Evolutionary conservation across 257 asterid genomes (phyloP), one percentile per base, ranked within the genome.

Genomic region (Leonotis leonurus): DNA sequence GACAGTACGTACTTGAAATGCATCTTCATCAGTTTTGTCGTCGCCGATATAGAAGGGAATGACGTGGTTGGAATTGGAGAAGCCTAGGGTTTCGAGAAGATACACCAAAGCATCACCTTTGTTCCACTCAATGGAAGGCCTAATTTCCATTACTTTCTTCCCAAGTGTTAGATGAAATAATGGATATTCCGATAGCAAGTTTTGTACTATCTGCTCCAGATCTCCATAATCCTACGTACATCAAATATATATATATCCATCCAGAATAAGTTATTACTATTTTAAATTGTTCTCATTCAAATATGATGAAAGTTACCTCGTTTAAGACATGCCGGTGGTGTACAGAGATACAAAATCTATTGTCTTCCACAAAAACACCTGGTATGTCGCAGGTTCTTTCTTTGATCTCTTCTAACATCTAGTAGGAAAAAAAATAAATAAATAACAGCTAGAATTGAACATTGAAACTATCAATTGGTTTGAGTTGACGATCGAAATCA

Each of bases 1-100:
- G 1, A 4, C 14, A n/a, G 1, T 8, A 1, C 25, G 6, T 8
- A 89, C 97, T 95, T 83, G 80, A 48, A 90, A 90, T 1, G 93
- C 97, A 56, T 90, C 97, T 77, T 90, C 97, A 12, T 90, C 97
- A 5, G 95, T 85, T 61, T 60, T 78, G 68, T 90, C 97, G 48
- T 87, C 97, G 3, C 97, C 96, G 0, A 90, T 74, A 52, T 83
- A 90, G 32, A 90, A 26, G 0, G 97, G 90, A 59, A 87, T 54
- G 67, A 85, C 90, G 17, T 72, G 55, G 60, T 21, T 30, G 2
- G 83, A 80, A 29, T 77, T 44, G 2, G 82, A 44, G 45, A 82
- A 77, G 0, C 95, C 96, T 7, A 85, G 66, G 2, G 85, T 79
- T 27, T 87, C 76, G 0, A 88, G 84, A 46, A 91, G 75, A 73